Conservation (phyloP, 2,329 filamentous ascomycete species). For the Aspergillus hiratsukae region DNA sequence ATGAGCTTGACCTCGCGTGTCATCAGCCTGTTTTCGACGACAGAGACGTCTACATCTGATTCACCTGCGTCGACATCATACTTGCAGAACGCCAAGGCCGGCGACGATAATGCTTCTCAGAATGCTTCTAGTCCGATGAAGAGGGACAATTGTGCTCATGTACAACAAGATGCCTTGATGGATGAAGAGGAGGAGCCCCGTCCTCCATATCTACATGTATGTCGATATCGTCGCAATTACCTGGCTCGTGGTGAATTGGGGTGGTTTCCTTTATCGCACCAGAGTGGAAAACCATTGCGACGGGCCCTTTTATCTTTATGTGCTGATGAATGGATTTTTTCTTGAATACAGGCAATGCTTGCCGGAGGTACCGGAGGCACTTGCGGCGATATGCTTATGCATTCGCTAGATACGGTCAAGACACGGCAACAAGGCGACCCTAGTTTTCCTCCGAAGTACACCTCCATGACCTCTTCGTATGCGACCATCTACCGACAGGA, state of each 20-base stretch:
- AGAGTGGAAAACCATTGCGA: not conserved
- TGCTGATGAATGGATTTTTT: conserved; percentile 8
- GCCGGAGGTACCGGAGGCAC: conserved; percentile 90
- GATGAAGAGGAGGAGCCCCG: conserved; percentile 53
- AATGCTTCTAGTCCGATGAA: conserved; percentile 11
- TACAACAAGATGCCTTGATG: conserved; percentile 36
- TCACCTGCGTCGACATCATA: conserved; percentile 26
- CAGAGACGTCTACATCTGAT: conserved; percentile 26
- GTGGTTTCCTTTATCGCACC: not conserved
- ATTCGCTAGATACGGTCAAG: conserved; percentile 97
- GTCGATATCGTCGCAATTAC: conserved; percentile 23
- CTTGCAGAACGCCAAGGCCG: conserved; percentile 22
- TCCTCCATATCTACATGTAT: conserved; percentile 61
- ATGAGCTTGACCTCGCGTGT: conserved; percentile 57
- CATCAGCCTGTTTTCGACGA: conserved; percentile 49
- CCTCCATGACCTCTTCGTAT: conserved; percentile 84
- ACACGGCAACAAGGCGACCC: conserved; percentile 96
- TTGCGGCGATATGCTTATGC: conserved; percentile 96
- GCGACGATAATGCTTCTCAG: conserved; percentile 17
- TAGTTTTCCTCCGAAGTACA: conserved; percentile 87
- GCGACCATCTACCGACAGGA: conserved; percentile 91
- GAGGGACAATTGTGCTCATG: conserved; percentile 10
- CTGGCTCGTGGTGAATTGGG: not conserved
- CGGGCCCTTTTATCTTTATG: conserved; percentile 2
- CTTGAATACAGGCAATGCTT: conserved; percentile 70